These are phyloP conservation scores for Liquidambar formosana DNA, from an alignment of 164 flowering plant species.

Conservation along the genomic window DNA sequence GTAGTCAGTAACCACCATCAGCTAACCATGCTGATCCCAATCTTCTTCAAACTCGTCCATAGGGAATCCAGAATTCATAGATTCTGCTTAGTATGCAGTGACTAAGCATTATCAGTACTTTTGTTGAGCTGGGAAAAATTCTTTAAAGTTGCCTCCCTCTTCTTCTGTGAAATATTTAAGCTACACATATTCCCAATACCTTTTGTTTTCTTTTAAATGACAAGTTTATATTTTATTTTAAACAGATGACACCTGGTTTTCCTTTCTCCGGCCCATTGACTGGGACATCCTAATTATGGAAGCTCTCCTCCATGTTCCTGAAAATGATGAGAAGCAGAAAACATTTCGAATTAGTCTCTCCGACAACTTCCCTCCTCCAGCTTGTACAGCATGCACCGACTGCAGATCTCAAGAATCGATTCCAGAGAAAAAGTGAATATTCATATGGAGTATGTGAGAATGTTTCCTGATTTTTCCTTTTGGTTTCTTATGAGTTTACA, in stretches of 20 bases:
- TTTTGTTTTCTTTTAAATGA: not conserved
- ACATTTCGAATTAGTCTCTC: conserved; percentile 58
- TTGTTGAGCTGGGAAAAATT: too few relatives aligned
- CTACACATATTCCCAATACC: not conserved
- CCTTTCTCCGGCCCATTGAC: conserved; percentile 53
- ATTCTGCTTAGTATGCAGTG: too few relatives aligned
- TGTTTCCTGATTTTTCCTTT: not conserved
- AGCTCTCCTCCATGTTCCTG: conserved; percentile 76
- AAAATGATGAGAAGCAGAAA: conserved; percentile 61
- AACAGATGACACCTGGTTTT: conserved; percentile 56
- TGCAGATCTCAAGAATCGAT: conserved; percentile 33
- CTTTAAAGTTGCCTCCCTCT: too few relatives aligned
- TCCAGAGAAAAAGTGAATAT: conserved; percentile 29
- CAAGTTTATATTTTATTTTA: not conserved
- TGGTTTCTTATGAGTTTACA: not conserved
- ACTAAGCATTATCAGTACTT: too few relatives aligned
- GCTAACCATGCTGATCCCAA: too few relatives aligned
- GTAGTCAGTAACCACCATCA: too few relatives aligned
- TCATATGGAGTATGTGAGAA: not conserved
- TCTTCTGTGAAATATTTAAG: too few relatives aligned
- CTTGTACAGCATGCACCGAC: conserved; percentile 35
- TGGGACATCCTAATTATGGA: conserved; percentile 90
- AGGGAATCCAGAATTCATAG: too few relatives aligned
- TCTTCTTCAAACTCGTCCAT: too few relatives aligned
- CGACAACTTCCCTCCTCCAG: conserved; percentile 36